Conservation (phyloP, 352 stramenopile species). For the Elongisporangium prolatum region DNA sequence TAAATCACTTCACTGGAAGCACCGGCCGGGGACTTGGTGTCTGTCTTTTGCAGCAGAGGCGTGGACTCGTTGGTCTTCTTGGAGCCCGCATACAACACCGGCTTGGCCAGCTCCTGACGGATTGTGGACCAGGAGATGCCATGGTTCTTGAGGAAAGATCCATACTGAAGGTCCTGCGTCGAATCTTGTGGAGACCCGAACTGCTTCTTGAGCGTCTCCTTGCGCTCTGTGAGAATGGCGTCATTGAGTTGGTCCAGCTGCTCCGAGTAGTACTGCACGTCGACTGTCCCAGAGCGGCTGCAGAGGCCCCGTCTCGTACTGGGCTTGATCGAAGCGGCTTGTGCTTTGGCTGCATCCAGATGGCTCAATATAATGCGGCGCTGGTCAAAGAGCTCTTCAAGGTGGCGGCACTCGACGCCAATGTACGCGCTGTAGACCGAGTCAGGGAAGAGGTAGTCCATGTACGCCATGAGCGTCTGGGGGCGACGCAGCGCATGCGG, state of each 20-base stretch:
- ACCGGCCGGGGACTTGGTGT: slow-evolving; percentile 5
- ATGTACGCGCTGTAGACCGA: slow-evolving; percentile 62
- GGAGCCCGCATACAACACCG: not conserved
- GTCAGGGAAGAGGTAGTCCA: slow-evolving; percentile 65
- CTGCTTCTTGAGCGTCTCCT: slow-evolving; percentile 3
- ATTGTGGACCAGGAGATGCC: not conserved
- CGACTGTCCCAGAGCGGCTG: slow-evolving; percentile 4
- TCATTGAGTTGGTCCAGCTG: slow-evolving; percentile 51
- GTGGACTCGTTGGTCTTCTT: not conserved
- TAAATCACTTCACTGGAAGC: slow-evolving; percentile 10
- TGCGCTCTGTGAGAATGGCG: slow-evolving; percentile 25
- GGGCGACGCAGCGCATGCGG: slow-evolving; percentile 51
- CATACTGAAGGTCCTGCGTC: slow-evolving; percentile 9
- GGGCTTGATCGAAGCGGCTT: slow-evolving; percentile 41
- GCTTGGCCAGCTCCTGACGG: not conserved
- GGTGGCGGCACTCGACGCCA: slow-evolving; percentile 51
- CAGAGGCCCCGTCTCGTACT: slow-evolving; percentile 37
- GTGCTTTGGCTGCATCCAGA: slow-evolving; percentile 4
- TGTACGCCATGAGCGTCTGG: slow-evolving; percentile 63
- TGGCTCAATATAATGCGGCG: slow-evolving; percentile 54
- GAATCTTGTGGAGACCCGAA: slow-evolving; percentile 9
- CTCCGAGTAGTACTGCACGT: slow-evolving; percentile 57
- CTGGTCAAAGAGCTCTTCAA: slow-evolving; percentile 50
- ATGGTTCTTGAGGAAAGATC: not conserved
- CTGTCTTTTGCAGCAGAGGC: slow-evolving; percentile 9